phyloP scores from a whole-genome alignment of 164 flowering plant genomes.

The Stephania japonica region DNA sequence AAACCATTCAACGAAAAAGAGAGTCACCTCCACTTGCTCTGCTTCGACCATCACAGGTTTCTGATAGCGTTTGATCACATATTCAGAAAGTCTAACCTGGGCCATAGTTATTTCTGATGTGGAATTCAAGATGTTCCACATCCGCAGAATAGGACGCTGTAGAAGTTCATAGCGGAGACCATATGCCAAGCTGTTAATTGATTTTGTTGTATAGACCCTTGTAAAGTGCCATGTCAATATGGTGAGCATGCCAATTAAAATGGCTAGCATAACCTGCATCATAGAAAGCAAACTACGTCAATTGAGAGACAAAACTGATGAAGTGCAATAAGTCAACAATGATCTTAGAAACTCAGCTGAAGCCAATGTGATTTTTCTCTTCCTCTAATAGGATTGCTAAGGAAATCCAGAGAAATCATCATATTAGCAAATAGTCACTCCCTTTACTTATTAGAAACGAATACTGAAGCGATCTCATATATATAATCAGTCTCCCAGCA shows the following conservation, averaged over 20 bases:
- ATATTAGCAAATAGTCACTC: too few species aligned
- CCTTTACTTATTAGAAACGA: too few species aligned
- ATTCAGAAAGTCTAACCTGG: conserved; percentile 89
- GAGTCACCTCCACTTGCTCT: conserved; percentile 67
- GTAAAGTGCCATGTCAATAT: conserved; percentile 96
- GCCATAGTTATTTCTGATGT: conserved; percentile 83
- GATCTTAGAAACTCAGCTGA: neutral
- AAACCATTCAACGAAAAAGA: neutral
- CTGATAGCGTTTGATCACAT: conserved; percentile 54
- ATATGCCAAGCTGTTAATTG: conserved; percentile 75
- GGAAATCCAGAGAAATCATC: neutral
- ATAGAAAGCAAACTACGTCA: neutral
- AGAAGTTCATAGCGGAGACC: conserved; percentile 85
- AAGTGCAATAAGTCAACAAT: neutral
- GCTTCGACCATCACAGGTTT: conserved; percentile 47
- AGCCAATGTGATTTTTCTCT: neutral
- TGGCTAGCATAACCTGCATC: conserved; percentile 91
- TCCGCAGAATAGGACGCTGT: conserved; percentile 82
- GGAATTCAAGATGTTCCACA: conserved; percentile 94
- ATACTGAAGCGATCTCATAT: too few species aligned
- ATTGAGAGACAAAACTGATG: neutral
- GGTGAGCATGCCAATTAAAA: conserved; percentile 86
- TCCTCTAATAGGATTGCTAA: neutral
- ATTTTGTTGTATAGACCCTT: conserved; percentile 66
- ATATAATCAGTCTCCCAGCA: too few species aligned